These are phyloP conservation scores for Allium sativum DNA, from an alignment of 106 monocot genomes.

Conservation along the genomic window DNA sequence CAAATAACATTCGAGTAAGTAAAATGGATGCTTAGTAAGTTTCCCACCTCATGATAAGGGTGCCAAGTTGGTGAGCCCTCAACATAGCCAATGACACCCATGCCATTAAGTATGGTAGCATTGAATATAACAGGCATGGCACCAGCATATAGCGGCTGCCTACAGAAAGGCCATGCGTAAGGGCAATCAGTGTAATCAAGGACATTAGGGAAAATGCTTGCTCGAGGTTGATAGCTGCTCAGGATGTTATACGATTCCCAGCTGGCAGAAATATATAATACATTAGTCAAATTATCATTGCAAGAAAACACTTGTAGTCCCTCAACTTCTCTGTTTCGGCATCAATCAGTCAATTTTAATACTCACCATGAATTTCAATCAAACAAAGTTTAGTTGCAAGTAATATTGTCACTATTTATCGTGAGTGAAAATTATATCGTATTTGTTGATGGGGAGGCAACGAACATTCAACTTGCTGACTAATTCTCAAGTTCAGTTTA, in stretches of 20 bases:
- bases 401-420: too few species aligned
- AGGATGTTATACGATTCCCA: slow-evolving; percentile 79
- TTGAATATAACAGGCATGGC: slow-evolving; percentile 97
- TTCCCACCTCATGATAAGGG: slow-evolving; percentile 81
- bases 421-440: too few species aligned
- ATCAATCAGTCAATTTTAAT: too few species aligned
- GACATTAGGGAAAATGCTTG: slow-evolving; percentile 75
- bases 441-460: too few species aligned
- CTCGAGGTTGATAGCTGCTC: slow-evolving; percentile 71
- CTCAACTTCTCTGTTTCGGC: too few species aligned
- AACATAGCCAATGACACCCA: slow-evolving; percentile 86
- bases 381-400: too few species aligned
- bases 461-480: too few species aligned
- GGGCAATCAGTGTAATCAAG: slow-evolving; percentile 94
- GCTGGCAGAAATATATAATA: slow-evolving; percentile 16
- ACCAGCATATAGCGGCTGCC: slow-evolving; percentile 87
- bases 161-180: slow-evolving; percentile 93
- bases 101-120: slow-evolving; percentile 91
- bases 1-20: slow-evolving; percentile 91
- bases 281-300: slow-evolving; percentile 7
- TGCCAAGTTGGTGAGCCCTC: slow-evolving; percentile 63
- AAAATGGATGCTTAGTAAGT: slow-evolving; percentile 77
- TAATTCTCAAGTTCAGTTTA: not conserved
- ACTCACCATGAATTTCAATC: too few species aligned
- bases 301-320: not conserved